Conservation (phyloP, 2,329 filamentous ascomycete genomes). For the Rhynchosporium agropyri region DNA sequence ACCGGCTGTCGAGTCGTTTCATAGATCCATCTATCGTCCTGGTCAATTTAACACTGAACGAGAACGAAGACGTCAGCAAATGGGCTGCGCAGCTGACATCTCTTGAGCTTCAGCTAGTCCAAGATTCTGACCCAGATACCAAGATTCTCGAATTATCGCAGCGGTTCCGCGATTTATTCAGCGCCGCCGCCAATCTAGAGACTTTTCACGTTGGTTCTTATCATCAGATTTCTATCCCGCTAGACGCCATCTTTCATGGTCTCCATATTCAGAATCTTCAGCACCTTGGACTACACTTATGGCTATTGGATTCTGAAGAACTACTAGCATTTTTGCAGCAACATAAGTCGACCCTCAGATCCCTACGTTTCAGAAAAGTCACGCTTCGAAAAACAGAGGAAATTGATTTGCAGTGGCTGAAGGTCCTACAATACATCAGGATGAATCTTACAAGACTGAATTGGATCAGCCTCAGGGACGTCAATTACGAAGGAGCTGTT, state of each 20-base stretch:
- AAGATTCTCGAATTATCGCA: constrained; percentile 60
- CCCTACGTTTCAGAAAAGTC: constrained; percentile 62
- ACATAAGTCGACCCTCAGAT: constrained; percentile 58
- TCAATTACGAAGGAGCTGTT: constrained; percentile 53
- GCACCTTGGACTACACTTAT: constrained; percentile 66
- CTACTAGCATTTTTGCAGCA: constrained; percentile 59
- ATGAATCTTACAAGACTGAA: constrained; percentile 59
- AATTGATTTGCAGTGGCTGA: constrained; percentile 55
- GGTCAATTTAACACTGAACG: neutral
- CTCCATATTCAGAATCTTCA: constrained; percentile 62
- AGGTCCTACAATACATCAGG: constrained; percentile 59
- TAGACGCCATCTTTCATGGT: constrained; percentile 65
- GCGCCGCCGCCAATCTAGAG: constrained; percentile 60
- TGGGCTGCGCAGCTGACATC: constrained; percentile 55
- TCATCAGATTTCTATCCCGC: constrained; percentile 55
- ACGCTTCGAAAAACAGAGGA: constrained; percentile 54
- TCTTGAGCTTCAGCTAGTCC: constrained; percentile 61
- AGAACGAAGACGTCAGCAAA: neutral
- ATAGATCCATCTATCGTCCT: constrained; percentile 57
- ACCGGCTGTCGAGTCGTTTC: constrained; percentile 52
- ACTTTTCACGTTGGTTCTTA: constrained; percentile 68
- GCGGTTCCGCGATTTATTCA: constrained; percentile 61
- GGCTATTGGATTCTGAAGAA: constrained; percentile 62
- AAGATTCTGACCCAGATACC: constrained; percentile 51
- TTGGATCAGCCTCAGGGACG: constrained; percentile 63